Evolutionary conservation across 306 rosid genomes (phyloP).

Genomic region (Castanospermum australe): DNA sequence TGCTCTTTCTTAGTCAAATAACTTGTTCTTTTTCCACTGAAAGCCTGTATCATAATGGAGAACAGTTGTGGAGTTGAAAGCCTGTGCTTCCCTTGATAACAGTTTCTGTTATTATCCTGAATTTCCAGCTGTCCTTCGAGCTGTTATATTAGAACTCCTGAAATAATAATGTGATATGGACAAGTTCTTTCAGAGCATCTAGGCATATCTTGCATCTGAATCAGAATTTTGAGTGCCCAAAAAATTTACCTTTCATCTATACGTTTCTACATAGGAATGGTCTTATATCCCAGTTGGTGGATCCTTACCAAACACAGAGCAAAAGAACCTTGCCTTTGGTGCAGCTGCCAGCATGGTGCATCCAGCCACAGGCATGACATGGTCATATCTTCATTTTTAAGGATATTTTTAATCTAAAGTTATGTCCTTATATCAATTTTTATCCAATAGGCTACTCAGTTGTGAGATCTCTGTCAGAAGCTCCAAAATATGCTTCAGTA

Average conservation of each 20-base stretch:
- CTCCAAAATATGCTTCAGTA: slow-evolving; percentile 88
- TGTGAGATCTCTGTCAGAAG: slow-evolving; percentile 97
- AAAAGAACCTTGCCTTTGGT: slow-evolving; percentile 95
- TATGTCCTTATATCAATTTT: slow-evolving; percentile 10
- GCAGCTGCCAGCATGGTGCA: slow-evolving; percentile 99
- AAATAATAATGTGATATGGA: slow-evolving; percentile 2
- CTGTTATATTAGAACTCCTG: slow-evolving; percentile 10
- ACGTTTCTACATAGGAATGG: slow-evolving; percentile 70
- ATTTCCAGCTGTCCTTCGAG: slow-evolving; percentile 1
- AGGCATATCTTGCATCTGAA: slow-evolving; percentile 7
- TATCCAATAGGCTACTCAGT: slow-evolving; percentile 81
- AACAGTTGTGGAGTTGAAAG: slow-evolving; percentile 16
- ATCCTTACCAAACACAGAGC: slow-evolving; percentile 93
- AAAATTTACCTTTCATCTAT: slow-evolving; percentile 9
- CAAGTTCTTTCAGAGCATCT: slow-evolving; percentile 16
- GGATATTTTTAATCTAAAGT: slow-evolving; percentile 19
- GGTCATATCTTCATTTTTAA: not conserved
- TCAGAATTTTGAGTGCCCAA: slow-evolving; percentile 13
- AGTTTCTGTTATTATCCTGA: not conserved
- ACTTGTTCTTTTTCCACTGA: not conserved
- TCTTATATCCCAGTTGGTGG: slow-evolving; percentile 99
- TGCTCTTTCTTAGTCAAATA: not conserved
- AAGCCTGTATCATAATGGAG: not conserved
- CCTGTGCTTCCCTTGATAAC: not conserved
- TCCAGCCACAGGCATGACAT: slow-evolving; percentile 86